Conservation (phyloP, 768 basidiomycete species). For the Boletus vermiculosoides region DNA sequence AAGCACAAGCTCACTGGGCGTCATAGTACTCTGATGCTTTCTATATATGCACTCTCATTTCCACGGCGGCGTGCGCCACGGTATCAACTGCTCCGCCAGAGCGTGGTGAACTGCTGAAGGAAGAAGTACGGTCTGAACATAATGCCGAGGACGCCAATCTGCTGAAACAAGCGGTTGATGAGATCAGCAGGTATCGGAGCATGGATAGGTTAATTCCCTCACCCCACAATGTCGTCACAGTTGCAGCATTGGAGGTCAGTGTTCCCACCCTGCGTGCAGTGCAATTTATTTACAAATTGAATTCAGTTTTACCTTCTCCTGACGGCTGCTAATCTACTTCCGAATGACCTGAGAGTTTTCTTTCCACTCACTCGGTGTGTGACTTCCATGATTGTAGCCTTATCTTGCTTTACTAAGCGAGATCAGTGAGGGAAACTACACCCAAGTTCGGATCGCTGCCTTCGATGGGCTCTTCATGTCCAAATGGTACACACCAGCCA, state of each 20-base stretch:
- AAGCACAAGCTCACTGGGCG: constrained; percentile 1
- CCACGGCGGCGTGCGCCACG: constrained; percentile 75
- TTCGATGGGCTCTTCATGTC: constrained; percentile 92
- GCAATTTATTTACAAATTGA: constrained; percentile 6
- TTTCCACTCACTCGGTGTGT: constrained; percentile 86
- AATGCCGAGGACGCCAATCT: constrained; percentile 68
- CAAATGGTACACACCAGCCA: constrained; percentile 79
- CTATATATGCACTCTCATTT: constrained; percentile 85
- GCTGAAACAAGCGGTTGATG: constrained; percentile 70
- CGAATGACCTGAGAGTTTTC: constrained; percentile 74
- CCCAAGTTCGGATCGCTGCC: constrained; percentile 86
- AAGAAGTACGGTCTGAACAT: constrained; percentile 64
- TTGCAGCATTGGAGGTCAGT: constrained; percentile 85
- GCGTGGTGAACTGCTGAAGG: constrained; percentile 71
- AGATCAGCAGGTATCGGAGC: constrained; percentile 88
- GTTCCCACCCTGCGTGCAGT: background rate
- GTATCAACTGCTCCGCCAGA: constrained; percentile 78
- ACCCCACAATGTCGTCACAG: constrained; percentile 88
- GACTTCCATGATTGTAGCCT: background rate
- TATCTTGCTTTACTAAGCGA: constrained; percentile 9
- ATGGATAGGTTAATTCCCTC: constrained; percentile 97
- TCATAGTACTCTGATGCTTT: constrained; percentile 84
- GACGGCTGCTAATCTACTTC: constrained; percentile 72
- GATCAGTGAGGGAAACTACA: constrained; percentile 87
- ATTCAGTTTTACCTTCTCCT: constrained; percentile 76